Evolutionary conservation across 2,329 filamentous ascomycete genomes (phyloP), one percentile per base, ranked within the genome.

Genomic region (Apiospora arundinis): DNA sequence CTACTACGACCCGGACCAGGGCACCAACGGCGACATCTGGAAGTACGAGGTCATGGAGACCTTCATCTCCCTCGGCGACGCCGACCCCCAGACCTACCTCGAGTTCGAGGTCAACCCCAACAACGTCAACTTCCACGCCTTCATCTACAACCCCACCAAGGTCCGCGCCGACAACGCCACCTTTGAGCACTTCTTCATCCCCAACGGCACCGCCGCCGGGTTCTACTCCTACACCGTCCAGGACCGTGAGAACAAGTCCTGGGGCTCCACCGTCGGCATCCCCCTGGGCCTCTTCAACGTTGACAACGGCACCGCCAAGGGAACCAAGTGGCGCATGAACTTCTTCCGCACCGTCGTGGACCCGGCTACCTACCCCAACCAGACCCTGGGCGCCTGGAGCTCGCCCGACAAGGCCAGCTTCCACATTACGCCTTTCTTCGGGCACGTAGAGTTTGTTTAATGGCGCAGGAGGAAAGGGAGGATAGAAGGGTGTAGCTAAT

Each of bases 61-160:
- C 14, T 87, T 87, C 74, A 81, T 87, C 73, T 80, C 83, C 75
- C 81, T 77, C 45, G 85, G 85, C 69, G 82, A 79, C 72, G 80
- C 81, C 49, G 83, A 86, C 75, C 85, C 85, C 0, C 80, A 83
- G 77, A 85, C 82, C 1, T 87, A 87, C 75, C 79, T 87, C 71
- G 85, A 87, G 78, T 85, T 86, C 74, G 85, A 87, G 76, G 82
- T 87, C 56, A 85, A 77, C 75, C 85, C 85, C 68, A 85, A 85
- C 80, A 87, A 87, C 72, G 81, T 84, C 69, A 87, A 85, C 28
- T 87, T 84, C 79, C 84, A 87, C 73, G 83, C 85, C 11, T 85
- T 86, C 72, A 82, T 87, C 74, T 87, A 85, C 78, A 87, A 87
- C 75, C 85, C 84, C 4, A 82, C 83, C 74, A 86, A 86, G 74